Conservation (phyloP, 345 rosid genomes). For the Ricinus communis region DNA sequence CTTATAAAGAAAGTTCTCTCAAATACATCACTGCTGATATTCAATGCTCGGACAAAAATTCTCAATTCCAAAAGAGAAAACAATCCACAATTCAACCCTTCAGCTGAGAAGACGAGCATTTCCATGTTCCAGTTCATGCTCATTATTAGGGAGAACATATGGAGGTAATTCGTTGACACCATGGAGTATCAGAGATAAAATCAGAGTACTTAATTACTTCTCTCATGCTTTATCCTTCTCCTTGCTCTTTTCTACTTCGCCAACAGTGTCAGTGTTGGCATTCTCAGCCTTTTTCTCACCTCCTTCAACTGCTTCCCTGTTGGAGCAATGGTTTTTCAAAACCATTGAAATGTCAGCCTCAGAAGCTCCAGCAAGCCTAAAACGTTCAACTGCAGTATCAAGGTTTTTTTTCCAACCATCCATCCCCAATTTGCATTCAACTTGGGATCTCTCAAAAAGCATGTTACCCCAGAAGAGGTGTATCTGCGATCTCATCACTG, state of each 20-base stretch:
- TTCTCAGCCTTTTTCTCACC: conserved; percentile 26
- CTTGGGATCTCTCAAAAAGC: conserved; percentile 94
- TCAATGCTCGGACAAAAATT: not conserved
- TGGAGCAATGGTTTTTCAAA: conserved; percentile 83
- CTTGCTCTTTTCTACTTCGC: conserved; percentile 28
- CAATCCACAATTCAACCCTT: not conserved
- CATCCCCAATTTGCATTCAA: conserved; percentile 81
- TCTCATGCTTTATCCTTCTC: conserved; percentile 31
- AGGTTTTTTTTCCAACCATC: conserved; percentile 77
- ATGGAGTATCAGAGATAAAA: not conserved
- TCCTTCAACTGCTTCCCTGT: conserved; percentile 50
- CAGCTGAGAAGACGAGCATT: conserved; percentile 4
- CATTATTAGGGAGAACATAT: not conserved
- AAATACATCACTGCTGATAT: not conserved
- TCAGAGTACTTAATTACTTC: conserved; percentile 19
- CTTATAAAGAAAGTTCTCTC: conserved; percentile 1
- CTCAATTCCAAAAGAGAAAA: not conserved
- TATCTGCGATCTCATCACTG: conserved; percentile 95
- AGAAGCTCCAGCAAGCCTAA: conserved; percentile 92
- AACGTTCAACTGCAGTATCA: conserved; percentile 79
- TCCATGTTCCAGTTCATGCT: not conserved
- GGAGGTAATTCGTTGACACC: conserved; percentile 1
- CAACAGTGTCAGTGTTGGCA: conserved; percentile 6
- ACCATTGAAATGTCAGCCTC: conserved; percentile 72
- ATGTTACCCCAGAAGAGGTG: conserved; percentile 99